Evolutionary conservation across 306 rosid species (phyloP).

Genomic region (Quercus agrifolia): DNA sequence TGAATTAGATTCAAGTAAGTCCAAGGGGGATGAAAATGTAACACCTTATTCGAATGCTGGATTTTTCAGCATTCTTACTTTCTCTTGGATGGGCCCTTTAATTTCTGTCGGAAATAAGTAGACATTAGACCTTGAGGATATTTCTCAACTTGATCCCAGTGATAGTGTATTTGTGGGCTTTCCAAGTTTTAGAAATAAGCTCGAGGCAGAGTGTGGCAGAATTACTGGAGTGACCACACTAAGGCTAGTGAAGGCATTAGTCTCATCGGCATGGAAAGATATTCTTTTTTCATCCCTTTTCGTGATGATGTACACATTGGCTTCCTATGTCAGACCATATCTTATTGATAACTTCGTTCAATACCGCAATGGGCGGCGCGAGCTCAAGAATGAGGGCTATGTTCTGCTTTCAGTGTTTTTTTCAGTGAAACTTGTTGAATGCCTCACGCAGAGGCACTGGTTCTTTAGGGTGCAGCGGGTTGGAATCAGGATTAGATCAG

Average conservation of each 20-base stretch:
- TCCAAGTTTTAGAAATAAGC: slow-evolving; percentile 35
- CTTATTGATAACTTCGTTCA: slow-evolving; percentile 46
- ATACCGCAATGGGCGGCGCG: slow-evolving; percentile 38
- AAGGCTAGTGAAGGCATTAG: slow-evolving; percentile 30
- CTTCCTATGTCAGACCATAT: slow-evolving; percentile 48
- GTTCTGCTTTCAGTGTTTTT: slow-evolving; percentile 40
- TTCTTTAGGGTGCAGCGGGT: slow-evolving; percentile 31
- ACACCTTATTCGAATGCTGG: slow-evolving; percentile 57
- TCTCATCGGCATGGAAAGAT: slow-evolving; percentile 40
- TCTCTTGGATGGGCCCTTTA: slow-evolving; percentile 70
- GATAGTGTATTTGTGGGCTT: slow-evolving; percentile 52
- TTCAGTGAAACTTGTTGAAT: slow-evolving; percentile 43
- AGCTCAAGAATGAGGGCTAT: slow-evolving; percentile 36
- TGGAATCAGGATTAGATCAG: slow-evolving; percentile 36
- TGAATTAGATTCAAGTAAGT: slow-evolving; percentile 8
- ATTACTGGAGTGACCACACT: slow-evolving; percentile 24
- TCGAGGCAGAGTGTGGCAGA: slow-evolving; percentile 28
- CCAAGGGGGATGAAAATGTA: slow-evolving; percentile 29
- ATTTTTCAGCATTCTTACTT: slow-evolving; percentile 59
- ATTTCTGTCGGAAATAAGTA: slow-evolving; percentile 55
- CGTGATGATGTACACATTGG: slow-evolving; percentile 24
- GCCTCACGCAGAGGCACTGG: slow-evolving; percentile 44
- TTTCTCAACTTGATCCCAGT: slow-evolving; percentile 49
- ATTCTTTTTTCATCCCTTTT: slow-evolving; percentile 21
- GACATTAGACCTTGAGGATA: slow-evolving; percentile 65